Conservation (phyloP, 2,329 filamentous ascomycete genomes). For the Elsinoe necatrix region DNA sequence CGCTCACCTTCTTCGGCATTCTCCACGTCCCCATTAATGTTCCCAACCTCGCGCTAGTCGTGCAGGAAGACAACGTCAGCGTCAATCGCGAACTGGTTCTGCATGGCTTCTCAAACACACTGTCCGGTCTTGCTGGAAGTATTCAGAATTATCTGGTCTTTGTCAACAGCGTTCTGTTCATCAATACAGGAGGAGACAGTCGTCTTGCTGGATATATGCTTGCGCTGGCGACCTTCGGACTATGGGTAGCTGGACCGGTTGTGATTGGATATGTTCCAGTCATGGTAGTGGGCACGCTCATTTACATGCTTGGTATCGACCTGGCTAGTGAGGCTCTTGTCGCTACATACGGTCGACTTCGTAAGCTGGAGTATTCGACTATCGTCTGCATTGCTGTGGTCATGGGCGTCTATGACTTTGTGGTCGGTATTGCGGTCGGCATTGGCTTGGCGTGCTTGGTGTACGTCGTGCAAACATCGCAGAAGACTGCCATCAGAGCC, state of each 20-base stretch:
- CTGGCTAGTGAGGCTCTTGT: constrained; percentile 81
- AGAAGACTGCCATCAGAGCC: constrained; percentile 78
- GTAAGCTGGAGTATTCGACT: constrained; percentile 79
- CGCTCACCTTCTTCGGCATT: constrained; percentile 93
- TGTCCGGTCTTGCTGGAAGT: constrained; percentile 79
- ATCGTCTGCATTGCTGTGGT: constrained; percentile 82
- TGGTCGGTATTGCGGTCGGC: constrained; percentile 83
- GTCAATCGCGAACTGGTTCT: constrained; percentile 86
- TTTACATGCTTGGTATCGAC: constrained; percentile 91
- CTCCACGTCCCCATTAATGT: constrained; percentile 98
- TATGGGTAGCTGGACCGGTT: constrained; percentile 77
- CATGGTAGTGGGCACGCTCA: constrained; percentile 91
- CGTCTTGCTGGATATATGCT: constrained; percentile 80
- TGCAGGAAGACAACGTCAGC: constrained; percentile 84
- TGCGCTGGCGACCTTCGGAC: constrained; percentile 66
- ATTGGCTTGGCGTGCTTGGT: constrained; percentile 87
- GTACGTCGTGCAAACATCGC: constrained; percentile 83
- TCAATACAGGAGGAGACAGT: constrained; percentile 80
- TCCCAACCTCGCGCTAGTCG: constrained; percentile 80
- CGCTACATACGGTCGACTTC: constrained; percentile 79
- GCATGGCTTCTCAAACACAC: constrained; percentile 84
- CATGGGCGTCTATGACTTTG: constrained; percentile 96
- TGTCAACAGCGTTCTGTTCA: constrained; percentile 95
- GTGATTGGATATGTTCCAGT: constrained; percentile 92
- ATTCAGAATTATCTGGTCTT: constrained; percentile 97